Percentiles rank a stretch among this genome's conserved stretches.
Conservation (phyloP, 805 yeast genomes). For the Monosporozyma servazzii region DNA sequence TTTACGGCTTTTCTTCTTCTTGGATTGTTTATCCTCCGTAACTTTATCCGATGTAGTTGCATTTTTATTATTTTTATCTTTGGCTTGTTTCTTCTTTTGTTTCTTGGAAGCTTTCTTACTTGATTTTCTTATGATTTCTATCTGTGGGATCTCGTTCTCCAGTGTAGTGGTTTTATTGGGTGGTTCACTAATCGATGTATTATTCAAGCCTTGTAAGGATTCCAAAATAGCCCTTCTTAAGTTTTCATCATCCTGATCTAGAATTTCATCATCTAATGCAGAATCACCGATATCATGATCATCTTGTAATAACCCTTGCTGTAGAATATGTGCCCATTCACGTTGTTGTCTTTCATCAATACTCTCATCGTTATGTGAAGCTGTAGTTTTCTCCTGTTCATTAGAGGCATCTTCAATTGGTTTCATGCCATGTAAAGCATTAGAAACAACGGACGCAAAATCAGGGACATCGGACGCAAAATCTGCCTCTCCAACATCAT, state of each 20-base stretch:
- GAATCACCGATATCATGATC: constrained; percentile 3
- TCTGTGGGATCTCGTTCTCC: constrained; percentile 2
- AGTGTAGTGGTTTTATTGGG: constrained; percentile 4
- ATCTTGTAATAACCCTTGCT: constrained; percentile 21
- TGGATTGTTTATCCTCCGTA: constrained; percentile 6
- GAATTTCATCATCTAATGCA: constrained; percentile 4
- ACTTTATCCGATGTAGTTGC: constrained; percentile 6
- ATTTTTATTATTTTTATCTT: constrained; percentile 5
- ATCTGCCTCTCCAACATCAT: constrained; percentile 22
- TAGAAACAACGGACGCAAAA: constrained; percentile 33
- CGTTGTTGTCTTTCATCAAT: constrained; percentile 12
- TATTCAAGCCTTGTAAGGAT: constrained; percentile 20
- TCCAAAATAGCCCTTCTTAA: constrained; percentile 27
- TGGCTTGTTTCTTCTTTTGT: constrained; percentile 14
- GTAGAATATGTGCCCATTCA: constrained; percentile 25
- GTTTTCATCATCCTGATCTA: constrained; percentile 30
- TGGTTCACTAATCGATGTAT: constrained; percentile 9
- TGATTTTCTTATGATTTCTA: background rate
- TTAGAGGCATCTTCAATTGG: background rate
- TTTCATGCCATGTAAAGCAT: constrained; percentile 29
- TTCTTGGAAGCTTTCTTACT: constrained; percentile 14
- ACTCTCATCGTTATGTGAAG: background rate
- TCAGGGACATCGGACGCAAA: constrained; percentile 35
- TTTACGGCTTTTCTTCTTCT: constrained; percentile 5
- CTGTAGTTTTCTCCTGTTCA: background rate